Percentiles rank a stretch among this genome's conserved stretches.
These are phyloP conservation scores for Candida silvicultrix DNA, from an alignment of 805 yeast genomes.

Conservation along the genomic window DNA sequence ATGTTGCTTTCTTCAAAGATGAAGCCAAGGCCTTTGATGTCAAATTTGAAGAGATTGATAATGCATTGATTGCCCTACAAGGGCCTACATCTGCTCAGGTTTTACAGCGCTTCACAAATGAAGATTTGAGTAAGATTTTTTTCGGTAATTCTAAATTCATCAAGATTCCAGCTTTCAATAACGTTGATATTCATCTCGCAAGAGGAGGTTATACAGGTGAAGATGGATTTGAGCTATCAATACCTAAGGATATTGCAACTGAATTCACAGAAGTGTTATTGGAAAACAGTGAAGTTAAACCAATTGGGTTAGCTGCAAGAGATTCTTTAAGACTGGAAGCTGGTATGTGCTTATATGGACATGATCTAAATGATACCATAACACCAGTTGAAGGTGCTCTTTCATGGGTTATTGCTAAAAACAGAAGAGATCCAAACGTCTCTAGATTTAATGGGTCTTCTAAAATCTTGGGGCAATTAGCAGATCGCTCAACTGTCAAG, in stretches of 20 bases:
- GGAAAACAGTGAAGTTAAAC: constrained; percentile 53
- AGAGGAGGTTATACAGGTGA: constrained; percentile 98
- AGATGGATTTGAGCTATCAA: constrained; percentile 92
- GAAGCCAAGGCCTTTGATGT: constrained; percentile 36
- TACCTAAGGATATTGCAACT: constrained; percentile 52
- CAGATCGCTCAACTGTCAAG: constrained; percentile 50
- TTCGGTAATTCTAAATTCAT: constrained; percentile 57
- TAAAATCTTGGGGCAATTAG: constrained; percentile 63
- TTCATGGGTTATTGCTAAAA: constrained; percentile 84
- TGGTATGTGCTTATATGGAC: constrained; percentile 96
- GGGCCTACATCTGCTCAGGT: constrained; percentile 81
- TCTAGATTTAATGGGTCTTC: constrained; percentile 70
- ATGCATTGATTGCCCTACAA: constrained; percentile 83
- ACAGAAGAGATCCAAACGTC: constrained; percentile 47
- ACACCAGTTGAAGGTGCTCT: constrained; percentile 89
- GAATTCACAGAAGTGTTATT: constrained; percentile 57
- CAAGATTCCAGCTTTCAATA: constrained; percentile 26
- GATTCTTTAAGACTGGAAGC: constrained; percentile 95
- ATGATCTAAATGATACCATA: constrained; percentile 71
- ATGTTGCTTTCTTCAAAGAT: constrained; percentile 52
- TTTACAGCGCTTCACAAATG: constrained; percentile 56
- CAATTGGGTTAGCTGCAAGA: constrained; percentile 97
- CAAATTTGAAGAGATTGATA: constrained; percentile 46
- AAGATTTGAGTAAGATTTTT: constrained; percentile 51
- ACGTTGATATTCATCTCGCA: constrained; percentile 61